phyloP scores from a whole-genome alignment of 2,329 filamentous ascomycete genomes.

The Apiospora koreana region DNA sequence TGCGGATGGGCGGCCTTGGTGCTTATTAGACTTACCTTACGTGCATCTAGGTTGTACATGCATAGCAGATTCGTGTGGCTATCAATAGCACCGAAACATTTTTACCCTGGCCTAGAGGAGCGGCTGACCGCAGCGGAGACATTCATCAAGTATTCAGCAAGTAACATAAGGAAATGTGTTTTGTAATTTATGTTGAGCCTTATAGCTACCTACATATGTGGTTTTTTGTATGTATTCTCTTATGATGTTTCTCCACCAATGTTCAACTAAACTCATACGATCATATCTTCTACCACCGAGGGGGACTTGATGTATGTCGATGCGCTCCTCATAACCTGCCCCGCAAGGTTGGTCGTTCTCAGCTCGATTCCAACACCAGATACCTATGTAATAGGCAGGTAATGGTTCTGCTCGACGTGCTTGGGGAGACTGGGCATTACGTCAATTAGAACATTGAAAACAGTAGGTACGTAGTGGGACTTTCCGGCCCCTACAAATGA shows the following conservation, averaged over 20 bases:
- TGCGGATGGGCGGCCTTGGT: neutral
- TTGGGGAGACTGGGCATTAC: neutral
- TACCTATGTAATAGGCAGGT: too few relatives aligned
- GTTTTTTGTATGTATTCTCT: neutral
- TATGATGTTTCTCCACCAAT: neutral
- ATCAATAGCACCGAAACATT: neutral
- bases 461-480: neutral
- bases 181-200: neutral
- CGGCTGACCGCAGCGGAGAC: neutral
- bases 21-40: neutral
- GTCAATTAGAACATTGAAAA: neutral
- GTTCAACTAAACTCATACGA: neutral
- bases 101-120: neutral
- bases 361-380: neutral
- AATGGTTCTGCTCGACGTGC: neutral
- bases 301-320: too few relatives aligned
- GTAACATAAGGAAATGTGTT: neutral
- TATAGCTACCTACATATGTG: neutral
- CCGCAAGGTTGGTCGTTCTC: neutral
- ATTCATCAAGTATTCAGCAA: neutral
- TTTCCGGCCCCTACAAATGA: neutral
- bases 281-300: neutral
- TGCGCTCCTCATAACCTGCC: neutral
- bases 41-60: neutral
- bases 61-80: neutral